Base-by-base conservation (phyloP, 2,329 filamentous ascomycete species). In the Sporothrix schenckii region DNA sequence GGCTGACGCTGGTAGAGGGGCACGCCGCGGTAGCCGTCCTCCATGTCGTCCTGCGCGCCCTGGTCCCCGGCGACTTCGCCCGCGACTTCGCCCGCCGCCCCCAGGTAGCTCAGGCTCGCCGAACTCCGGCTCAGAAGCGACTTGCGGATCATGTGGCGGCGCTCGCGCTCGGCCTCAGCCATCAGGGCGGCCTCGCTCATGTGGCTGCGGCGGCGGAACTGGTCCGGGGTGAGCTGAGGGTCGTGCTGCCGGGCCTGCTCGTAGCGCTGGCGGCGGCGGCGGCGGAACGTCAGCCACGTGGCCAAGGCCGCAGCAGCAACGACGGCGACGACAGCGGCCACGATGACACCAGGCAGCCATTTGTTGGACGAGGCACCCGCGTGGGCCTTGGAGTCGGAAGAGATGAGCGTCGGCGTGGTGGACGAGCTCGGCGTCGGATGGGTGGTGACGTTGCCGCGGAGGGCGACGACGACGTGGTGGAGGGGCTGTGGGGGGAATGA, bases 61-160 rank as follows among this genome's bases (percentile, higher is more conserved):
- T 52, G 19, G 3, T 52, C 50, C 13, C 27, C 39, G 7, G 58
- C 44, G 27, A 30, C 16, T 10, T 66, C 44, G 24, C 52, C 60
- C 52, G 52, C 44, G 27, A 30, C 16, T 10, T 66, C 44, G 24
- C 52, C 60, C 52, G 52, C 30, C 27, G 30, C 24, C 50, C 70
- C 21, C 7, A 72, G 70, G 54, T 72, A 7, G 76, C 67, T 61
- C 6, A 69, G 34, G 19, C 49, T 68, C 9, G 10, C 52, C 27
- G 66, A 66, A 50, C 69, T 77, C 61, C 77, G 75, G 34, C 71
- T 75, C 41, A 76, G 76, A 1, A 84, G 75, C 2, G 81, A 83
- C 74, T 84, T 84, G 67, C 79, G 79, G 70, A 84, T 83, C 74
- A 83, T 81, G 60, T 75, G 77, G 41, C 75, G 74, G 14, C 82